A percentile compares a stretch with the other conserved stretches of the same genome.
Conservation (phyloP, 2,329 filamentous ascomycete genomes). For the Rhynchosporium graminicola region DNA sequence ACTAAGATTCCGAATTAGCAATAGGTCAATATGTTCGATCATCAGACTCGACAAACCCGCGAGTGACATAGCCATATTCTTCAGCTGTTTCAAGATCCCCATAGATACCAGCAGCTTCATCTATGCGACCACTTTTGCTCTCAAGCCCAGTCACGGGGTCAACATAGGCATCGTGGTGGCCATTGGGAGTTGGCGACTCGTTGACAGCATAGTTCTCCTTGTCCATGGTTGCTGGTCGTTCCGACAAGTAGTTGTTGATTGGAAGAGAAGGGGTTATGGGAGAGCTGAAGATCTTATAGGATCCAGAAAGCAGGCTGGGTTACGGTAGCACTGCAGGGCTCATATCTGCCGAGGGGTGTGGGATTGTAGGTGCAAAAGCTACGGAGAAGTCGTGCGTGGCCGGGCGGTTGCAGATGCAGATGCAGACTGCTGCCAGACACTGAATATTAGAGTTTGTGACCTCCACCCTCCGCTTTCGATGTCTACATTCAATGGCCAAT, state of each 20-base stretch:
- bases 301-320: conserved; percentile 9
- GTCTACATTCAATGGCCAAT: background rate
- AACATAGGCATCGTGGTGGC: conserved; percentile 30
- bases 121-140: conserved; percentile 40
- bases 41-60: conserved; percentile 44
- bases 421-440: background rate
- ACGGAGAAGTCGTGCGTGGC: background rate
- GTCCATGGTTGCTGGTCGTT: conserved; percentile 30
- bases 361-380: background rate
- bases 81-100: conserved; percentile 53
- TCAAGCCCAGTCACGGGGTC: conserved; percentile 32
- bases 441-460: background rate
- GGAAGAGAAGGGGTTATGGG: conserved; percentile 8
- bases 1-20: conserved; percentile 18
- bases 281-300: conserved; percentile 17
- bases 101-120: conserved; percentile 54
- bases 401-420: conserved; percentile 2
- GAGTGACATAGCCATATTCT: conserved; percentile 51
- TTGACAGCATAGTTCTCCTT: conserved; percentile 29
- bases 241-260: conserved; percentile 9
- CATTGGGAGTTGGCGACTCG: conserved; percentile 28
- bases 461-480: background rate
- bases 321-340: conserved; percentile 17
- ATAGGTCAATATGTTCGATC: background rate
- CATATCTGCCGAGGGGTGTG: background rate